Base-by-base conservation (phyloP, 2,329 filamentous ascomycete species). In the Setomelanomma holmii region DNA sequence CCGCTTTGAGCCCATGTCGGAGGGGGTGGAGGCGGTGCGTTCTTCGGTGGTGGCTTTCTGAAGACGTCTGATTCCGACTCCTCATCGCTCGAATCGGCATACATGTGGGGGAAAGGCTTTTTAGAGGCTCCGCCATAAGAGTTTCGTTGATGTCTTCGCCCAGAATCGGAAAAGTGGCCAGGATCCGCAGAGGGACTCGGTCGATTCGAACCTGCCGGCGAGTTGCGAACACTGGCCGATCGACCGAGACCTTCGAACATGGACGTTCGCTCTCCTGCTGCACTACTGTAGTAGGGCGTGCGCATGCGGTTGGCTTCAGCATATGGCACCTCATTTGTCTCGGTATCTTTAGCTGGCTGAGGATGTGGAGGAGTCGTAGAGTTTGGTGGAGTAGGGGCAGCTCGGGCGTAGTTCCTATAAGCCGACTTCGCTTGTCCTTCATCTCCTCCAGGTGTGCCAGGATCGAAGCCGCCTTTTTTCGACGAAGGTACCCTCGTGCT, bases 401-500 rank as follows among this genome's bases (percentile, higher is more conserved):
- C 48, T 22, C 71, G 69, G 30, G 69, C 59, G 41, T 72, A 71
- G 53, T 66, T 68, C 36, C 71, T 67, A n/a, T 82, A 79, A 2
- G 81, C 80, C 11, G 80, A 81, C 51, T 79, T 79, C 19, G 84
- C 84, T 67, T 82, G 82, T 30, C 82, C 78, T 60, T 87, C 84
- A 63, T 87, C 84, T 30, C 79, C 82, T n/a, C 81, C 83, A 24
- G 83, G 78, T 5, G 78, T 78, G n/a, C 79, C 79, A 17, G 85
- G 84, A 49, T 85, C 82, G 63, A 86, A 87, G 4, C 83, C n/a
- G n/a, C n/a, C 84, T 39, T 77, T 75, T 66, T 78, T 84, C 60
- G 77, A 80, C 60, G 78, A 83, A 33, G 82, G 81, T 3, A 78
- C 75, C 45, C 72, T 67, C 3, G 73, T 71, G 44, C 73, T 76